Percentiles rank a stretch among this genome's conserved stretches.
Evolutionary conservation across 1,284 basidiomycete species (phyloP).

Genomic region (Sporisorium scitamineum): DNA sequence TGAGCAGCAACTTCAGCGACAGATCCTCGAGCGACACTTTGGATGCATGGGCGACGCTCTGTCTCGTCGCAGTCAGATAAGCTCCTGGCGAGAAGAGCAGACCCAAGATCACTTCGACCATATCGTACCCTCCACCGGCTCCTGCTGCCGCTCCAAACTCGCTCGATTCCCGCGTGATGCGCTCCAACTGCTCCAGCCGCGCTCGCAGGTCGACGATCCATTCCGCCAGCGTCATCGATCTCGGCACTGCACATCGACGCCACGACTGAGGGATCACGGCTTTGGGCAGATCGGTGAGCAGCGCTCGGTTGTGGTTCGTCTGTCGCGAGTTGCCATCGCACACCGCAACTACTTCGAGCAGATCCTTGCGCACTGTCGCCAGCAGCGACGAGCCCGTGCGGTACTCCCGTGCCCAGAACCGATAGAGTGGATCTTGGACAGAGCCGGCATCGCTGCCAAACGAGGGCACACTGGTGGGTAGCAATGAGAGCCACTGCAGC

Average conservation of each 20-base stretch:
- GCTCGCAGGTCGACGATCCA: conserved; percentile 64
- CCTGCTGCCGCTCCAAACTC: conserved; percentile 11
- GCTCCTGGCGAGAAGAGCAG: conserved; percentile 63
- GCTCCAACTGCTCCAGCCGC: conserved; percentile 54
- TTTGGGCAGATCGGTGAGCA: conserved; percentile 60
- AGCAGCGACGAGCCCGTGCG: conserved; percentile 52
- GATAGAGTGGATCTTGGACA: conserved; percentile 60
- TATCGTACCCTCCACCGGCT: conserved; percentile 41
- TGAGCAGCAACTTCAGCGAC: conserved; percentile 46
- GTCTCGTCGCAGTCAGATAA: conserved; percentile 67
- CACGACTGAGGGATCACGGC: conserved; percentile 58
- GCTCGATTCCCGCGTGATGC: conserved; percentile 26
- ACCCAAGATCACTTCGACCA: conserved; percentile 58
- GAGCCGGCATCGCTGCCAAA: conserved; percentile 41
- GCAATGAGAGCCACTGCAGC: conserved; percentile 48
- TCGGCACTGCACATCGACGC: conserved; percentile 56
- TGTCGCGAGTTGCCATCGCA: conserved; percentile 56
- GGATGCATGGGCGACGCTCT: conserved; percentile 59
- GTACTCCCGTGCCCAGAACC: conserved; percentile 68
- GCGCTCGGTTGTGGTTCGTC: conserved; percentile 61
- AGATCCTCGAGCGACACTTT: conserved; percentile 62
- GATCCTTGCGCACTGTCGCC: conserved; percentile 50
- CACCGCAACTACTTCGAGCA: conserved; percentile 55
- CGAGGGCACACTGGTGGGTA: conserved; percentile 36
- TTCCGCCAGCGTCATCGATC: conserved; percentile 51